Evolutionary conservation across 2,329 filamentous ascomycete species (phyloP), one percentile per base, ranked within the genome.

Genomic region (Fusarium hainanense): DNA sequence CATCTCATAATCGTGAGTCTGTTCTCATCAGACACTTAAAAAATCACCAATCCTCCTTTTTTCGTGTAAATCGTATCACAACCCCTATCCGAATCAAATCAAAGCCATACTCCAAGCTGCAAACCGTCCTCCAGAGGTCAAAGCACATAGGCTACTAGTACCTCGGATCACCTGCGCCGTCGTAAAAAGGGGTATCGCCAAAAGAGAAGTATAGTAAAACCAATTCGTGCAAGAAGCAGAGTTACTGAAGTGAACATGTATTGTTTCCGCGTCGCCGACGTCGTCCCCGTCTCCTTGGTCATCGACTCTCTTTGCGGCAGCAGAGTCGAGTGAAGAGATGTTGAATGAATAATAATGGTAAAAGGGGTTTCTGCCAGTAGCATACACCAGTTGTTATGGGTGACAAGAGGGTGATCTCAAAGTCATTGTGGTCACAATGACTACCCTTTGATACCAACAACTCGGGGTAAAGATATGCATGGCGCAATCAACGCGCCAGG

Each of bases 111-210:
- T 75, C 73, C 71, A 77, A 63, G 69, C 75, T 62, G 66, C 75
- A 77, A 77, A 75, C 75, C 74, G 46, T 73, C 69, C 62, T 60
- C 66, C 72, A 61, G 23, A 32, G 50, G 46, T 30, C 54, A 54
- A 40, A 49, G 32, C 57, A 37, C 47, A 44, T 32, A 44, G 40
- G 40, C 44, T 30, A 34, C 44, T 27, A 34, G 37, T 16, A 50
- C 48, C 67, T 50, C 50, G 66, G 59, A 71, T 65, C 71, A 69
- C 73, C 73, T 63, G 50, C 62, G 55, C 58, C 66, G 49, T 74
- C 64, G 62, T 66, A 63, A 69, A 77, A 78, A 70, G 72, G 77
- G 77, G 77, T 79, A 79, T 79, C 77, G 74, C 75, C 75, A 68
- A 73, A 70, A 74, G 72, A 78, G 78, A 68, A 60, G 73, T 77